A percentile compares a stretch with the other conserved stretches of the same genome.
Evolutionary conservation across 768 basidiomycete genomes (phyloP).

Genomic region (Pleurotus citrinopileatus): DNA sequence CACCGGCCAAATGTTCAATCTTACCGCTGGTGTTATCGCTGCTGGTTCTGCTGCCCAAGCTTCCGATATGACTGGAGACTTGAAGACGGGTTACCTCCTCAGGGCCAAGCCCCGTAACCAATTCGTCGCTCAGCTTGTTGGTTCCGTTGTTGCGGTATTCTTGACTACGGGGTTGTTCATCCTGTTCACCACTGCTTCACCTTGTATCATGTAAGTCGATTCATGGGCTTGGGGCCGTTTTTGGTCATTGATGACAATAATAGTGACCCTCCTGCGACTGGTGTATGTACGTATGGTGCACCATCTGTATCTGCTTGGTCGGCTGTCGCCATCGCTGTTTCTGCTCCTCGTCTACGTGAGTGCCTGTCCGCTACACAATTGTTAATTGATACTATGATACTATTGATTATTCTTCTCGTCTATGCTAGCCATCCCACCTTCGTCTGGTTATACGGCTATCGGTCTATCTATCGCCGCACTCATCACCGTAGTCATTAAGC

Average conservation of each 20-base stretch:
- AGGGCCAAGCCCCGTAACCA: constrained; percentile 62
- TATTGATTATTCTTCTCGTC: no score
- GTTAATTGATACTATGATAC: no score
- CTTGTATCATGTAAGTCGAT: constrained; percentile 54
- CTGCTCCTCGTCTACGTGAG: constrained; percentile 44
- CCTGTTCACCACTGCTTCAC: constrained; percentile 59
- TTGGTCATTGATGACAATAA: constrained; percentile 9
- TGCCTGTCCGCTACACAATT: constrained; percentile 2
- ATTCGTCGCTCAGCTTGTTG: constrained; percentile 55
- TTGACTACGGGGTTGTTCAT: constrained; percentile 56
- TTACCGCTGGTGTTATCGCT: constrained; percentile 51
- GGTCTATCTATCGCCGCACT: constrained; percentile 44
- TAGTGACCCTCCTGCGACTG: constrained; percentile 26
- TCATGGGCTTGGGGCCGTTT: not conserved
- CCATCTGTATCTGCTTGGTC: constrained; percentile 57
- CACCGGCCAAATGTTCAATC: constrained; percentile 44
- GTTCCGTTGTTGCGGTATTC: constrained; percentile 60
- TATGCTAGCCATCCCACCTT: constrained; percentile 48
- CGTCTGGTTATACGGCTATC: constrained; percentile 59
- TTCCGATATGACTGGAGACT: constrained; percentile 63
- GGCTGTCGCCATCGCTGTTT: constrained; percentile 52
- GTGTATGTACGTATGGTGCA: constrained; percentile 49
- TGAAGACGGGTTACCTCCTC: constrained; percentile 70
- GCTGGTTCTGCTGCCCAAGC: constrained; percentile 56
- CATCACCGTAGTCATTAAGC: constrained; percentile 42